Evolutionary conservation across 768 basidiomycete genomes (phyloP).

Genomic region (Crassisporium funariophilum): DNA sequence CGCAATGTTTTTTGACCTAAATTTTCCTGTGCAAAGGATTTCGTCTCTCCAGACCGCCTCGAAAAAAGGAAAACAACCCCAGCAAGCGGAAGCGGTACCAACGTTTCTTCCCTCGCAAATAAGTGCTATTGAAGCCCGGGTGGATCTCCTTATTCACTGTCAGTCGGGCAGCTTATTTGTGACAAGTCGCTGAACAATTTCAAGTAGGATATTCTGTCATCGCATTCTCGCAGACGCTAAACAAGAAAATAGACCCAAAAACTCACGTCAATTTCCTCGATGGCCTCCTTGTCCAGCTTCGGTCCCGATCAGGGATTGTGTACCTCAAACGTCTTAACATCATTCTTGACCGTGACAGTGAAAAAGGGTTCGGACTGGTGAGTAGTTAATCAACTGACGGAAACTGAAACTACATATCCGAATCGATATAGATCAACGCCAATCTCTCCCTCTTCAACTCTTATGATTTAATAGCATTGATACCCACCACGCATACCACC

Average conservation of each 20-base stretch:
- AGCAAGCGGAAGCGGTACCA: slow-evolving; percentile 22
- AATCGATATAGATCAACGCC: slow-evolving; percentile 61
- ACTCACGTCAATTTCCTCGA: slow-evolving; percentile 67
- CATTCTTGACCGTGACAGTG: slow-evolving; percentile 78
- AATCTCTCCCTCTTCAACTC: slow-evolving; percentile 59
- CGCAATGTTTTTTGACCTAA: slow-evolving; percentile 78
- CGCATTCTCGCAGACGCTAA: slow-evolving; percentile 72
- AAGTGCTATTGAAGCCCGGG: slow-evolving; percentile 55
- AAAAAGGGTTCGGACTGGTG: slow-evolving; percentile 84
- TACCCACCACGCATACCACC: slow-evolving; percentile 69
- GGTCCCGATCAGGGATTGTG: slow-evolving; percentile 58
- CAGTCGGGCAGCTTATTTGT: slow-evolving; percentile 28
- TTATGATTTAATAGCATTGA: slow-evolving; percentile 79
- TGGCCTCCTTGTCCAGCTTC: slow-evolving; percentile 58
- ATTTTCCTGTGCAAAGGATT: slow-evolving; percentile 51
- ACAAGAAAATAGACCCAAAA: slow-evolving; percentile 73
- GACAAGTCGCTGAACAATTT: slow-evolving; percentile 14
- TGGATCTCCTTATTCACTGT: slow-evolving; percentile 78
- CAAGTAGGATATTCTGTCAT: slow-evolving; percentile 88
- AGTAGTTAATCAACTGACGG: slow-evolving; percentile 18
- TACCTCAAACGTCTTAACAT: slow-evolving; percentile 81
- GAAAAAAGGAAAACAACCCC: slow-evolving; percentile 59
- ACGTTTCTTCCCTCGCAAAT: slow-evolving; percentile 61
- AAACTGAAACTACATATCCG: not conserved
- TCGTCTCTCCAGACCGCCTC: slow-evolving; percentile 33